Conservation (phyloP, 345 rosid species). For the Eucalyptus fibrosa region DNA sequence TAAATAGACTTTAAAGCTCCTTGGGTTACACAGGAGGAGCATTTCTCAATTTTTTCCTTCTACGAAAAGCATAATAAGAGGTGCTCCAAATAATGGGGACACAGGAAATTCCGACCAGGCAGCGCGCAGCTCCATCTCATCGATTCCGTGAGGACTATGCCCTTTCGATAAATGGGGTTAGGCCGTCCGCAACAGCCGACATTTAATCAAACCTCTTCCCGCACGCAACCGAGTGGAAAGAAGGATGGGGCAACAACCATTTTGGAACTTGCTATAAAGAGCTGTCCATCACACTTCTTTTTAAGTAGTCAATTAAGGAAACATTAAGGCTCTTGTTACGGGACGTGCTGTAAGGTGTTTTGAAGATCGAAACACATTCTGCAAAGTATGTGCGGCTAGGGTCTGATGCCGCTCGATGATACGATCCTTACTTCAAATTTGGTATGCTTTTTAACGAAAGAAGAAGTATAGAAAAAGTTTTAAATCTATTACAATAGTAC, state of each 20-base stretch:
- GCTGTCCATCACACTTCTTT: background rate
- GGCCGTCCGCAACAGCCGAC: background rate
- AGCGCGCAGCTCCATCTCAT: background rate
- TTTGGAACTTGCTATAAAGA: background rate
- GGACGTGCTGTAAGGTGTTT: background rate
- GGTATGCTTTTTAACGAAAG: background rate
- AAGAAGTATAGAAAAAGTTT: background rate
- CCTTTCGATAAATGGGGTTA: background rate
- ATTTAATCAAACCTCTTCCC: background rate
- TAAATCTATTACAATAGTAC: fast-evolving
- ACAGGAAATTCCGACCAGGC: background rate
- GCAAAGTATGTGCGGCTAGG: background rate
- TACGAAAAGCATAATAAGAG: background rate
- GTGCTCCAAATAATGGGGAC: background rate
- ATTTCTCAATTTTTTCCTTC: background rate
- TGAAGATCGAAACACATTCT: background rate
- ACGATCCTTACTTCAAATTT: background rate
- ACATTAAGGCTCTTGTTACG: background rate
- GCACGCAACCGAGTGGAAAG: background rate
- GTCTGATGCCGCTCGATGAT: background rate
- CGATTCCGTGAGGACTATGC: background rate
- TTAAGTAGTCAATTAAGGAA: background rate
- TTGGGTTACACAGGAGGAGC: background rate
- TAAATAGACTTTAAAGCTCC: background rate
- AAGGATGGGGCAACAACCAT: background rate